Conservation (phyloP, 2,329 filamentous ascomycete genomes). For the Aspergillus novofumigatus region DNA sequence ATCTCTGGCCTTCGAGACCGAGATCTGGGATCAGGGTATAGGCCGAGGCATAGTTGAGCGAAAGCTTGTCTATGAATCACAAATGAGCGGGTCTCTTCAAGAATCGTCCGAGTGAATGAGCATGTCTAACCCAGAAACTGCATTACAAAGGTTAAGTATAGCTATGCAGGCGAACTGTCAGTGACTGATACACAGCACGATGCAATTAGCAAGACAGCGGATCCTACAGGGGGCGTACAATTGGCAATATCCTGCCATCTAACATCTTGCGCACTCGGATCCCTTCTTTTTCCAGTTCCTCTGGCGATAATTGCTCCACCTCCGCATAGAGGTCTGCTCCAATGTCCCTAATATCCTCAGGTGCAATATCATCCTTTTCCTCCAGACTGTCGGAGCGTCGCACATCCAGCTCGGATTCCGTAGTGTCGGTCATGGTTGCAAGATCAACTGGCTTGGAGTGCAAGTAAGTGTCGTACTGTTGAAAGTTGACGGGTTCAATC, state of each 20-base stretch:
- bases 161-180: constrained; percentile 21
- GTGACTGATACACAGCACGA: background rate
- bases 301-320: constrained; percentile 39
- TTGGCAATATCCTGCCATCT: constrained; percentile 46
- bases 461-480: background rate
- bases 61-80: constrained; percentile 22
- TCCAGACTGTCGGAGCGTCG: constrained; percentile 9
- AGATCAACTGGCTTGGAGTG: background rate
- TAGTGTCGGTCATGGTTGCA: constrained; percentile 11
- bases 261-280: constrained; percentile 41
- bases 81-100: background rate
- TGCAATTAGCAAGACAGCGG: background rate
- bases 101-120: background rate
- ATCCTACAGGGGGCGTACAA: constrained; percentile 27
- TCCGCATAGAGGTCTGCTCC: constrained; percentile 45
- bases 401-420: constrained; percentile 15
- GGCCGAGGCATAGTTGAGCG: constrained; percentile 35
- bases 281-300: constrained; percentile 43
- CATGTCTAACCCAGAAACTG: constrained; percentile 39
- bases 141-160: constrained; percentile 41
- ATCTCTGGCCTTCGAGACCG: constrained; percentile 39
- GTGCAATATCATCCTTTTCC: constrained; percentile 15
- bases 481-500: background rate
- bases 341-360: constrained; percentile 35
- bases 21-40: constrained; percentile 43